A percentile compares a stretch with the other conserved stretches of the same genome.
Conservation (phyloP, 768 basidiomycete species). For the Termitomyces sp. region DNA sequence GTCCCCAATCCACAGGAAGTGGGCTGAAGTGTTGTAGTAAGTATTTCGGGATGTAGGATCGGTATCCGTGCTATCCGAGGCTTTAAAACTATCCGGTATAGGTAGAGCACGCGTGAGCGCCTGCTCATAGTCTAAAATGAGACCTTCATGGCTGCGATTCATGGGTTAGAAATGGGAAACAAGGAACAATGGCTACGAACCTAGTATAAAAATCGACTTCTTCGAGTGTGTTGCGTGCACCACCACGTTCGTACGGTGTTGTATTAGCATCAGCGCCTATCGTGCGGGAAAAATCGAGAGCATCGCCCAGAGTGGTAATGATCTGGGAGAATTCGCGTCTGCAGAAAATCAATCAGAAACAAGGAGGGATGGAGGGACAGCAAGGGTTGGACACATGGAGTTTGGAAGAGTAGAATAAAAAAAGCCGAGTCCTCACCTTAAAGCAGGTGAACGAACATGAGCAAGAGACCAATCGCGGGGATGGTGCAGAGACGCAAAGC, state of each 20-base stretch:
- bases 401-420: background rate
- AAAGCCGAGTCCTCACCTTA: conserved; percentile 41
- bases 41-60: conserved; percentile 23
- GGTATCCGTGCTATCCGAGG: background rate
- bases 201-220: conserved; percentile 95
- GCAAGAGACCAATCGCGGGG: conserved; percentile 88
- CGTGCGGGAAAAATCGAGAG: conserved; percentile 87
- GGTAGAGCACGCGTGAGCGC: conserved; percentile 76
- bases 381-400: background rate
- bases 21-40: conserved; percentile 87
- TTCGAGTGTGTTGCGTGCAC: conserved; percentile 64
- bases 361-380: background rate
- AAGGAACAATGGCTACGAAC: conserved; percentile 26
- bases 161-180: background rate
- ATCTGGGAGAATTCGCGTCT: conserved; percentile 85
- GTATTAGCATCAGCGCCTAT: conserved; percentile 60
- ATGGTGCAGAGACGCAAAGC: conserved; percentile 90
- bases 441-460: conserved; percentile 81
- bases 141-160: conserved; percentile 75
- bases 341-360: background rate
- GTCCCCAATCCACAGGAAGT: conserved; percentile 97
- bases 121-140: conserved; percentile 90
- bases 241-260: conserved; percentile 63
- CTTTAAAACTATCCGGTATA: conserved; percentile 17
- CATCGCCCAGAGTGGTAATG: conserved; percentile 79